Conservation (phyloP, 1,139 yeast species). For the Candida gigantensis region DNA sequence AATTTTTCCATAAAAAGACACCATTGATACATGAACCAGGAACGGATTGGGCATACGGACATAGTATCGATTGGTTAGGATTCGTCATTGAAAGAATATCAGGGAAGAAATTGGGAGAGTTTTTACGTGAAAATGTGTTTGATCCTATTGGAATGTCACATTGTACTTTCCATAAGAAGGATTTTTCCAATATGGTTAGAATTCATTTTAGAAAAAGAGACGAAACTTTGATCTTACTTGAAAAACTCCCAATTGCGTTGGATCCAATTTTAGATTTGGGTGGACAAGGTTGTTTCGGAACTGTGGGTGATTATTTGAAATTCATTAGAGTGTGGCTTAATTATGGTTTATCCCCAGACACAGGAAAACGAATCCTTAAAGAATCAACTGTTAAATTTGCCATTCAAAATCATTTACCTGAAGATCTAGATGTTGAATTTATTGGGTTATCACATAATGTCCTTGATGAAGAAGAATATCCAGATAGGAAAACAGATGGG, state of each 20-base stretch:
- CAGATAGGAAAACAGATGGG: constrained; percentile 65
- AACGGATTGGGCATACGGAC: constrained; percentile 51
- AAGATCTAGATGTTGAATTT: constrained; percentile 23
- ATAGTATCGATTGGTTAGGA: constrained; percentile 56
- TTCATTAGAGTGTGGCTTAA: constrained; percentile 49
- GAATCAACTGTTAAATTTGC: constrained; percentile 35
- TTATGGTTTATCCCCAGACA: constrained; percentile 43
- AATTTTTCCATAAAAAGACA: constrained; percentile 28
- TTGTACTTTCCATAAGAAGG: constrained; percentile 37
- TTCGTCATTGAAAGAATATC: constrained; percentile 43
- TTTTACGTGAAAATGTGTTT: constrained; percentile 39
- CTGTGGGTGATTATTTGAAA: constrained; percentile 44
- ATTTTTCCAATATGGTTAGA: constrained; percentile 25
- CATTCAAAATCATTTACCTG: constrained; percentile 35
- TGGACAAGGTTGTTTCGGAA: constrained; percentile 51
- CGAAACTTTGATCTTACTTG: constrained; percentile 18
- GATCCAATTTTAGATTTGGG: constrained; percentile 46
- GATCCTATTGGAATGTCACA: constrained; percentile 45
- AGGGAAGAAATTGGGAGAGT: constrained; percentile 45
- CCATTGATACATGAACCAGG: constrained; percentile 59
- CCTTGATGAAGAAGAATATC: constrained; percentile 21
- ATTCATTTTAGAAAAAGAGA: constrained; percentile 25
- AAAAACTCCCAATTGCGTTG: constrained; percentile 18
- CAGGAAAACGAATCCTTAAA: constrained; percentile 33
- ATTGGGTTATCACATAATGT: constrained; percentile 15